Evolutionary conservation across 2,329 filamentous ascomycete species (phyloP).

Genomic region (Ascochyta lentis): DNA sequence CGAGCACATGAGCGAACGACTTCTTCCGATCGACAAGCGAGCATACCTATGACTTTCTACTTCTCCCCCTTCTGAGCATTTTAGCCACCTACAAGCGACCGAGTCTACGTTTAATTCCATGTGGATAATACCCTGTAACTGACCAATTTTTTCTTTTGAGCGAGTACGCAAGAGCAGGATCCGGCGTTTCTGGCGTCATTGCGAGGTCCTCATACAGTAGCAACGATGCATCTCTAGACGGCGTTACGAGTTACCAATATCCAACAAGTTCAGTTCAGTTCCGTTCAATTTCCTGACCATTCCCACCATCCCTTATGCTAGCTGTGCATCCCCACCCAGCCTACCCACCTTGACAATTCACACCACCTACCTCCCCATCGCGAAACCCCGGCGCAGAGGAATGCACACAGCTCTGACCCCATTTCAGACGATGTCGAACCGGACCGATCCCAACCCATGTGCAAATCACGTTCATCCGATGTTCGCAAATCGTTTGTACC

Average conservation of each 20-base stretch:
- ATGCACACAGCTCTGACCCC: no score
- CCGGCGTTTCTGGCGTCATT: conserved; percentile 6
- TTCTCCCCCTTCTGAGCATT: background rate
- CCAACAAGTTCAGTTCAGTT: background rate
- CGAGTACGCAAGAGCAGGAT: conserved; percentile 11
- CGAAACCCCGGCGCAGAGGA: background rate
- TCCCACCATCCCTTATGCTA: background rate
- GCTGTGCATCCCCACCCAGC: no score
- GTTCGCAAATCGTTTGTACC: no score
- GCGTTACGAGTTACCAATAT: conserved; percentile 4
- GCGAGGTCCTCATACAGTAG: background rate
- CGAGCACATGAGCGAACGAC: conserved; percentile 5
- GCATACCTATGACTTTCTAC: conserved; percentile 10
- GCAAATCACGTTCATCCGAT: no score
- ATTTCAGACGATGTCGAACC: no score
- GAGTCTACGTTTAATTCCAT: background rate
- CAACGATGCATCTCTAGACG: conserved; percentile 7
- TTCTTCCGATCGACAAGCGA: conserved; percentile 7
- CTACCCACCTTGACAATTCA: background rate
- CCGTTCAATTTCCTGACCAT: background rate
- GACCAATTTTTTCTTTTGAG: background rate
- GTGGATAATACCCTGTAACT: conserved; percentile 7
- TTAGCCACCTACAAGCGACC: background rate
- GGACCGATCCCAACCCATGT: no score
- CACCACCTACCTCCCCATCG: no score